Evolutionary conservation across 2,329 filamentous ascomycete genomes (phyloP), one percentile per base, ranked within the genome.

Genomic region (Calonectria honghensis): DNA sequence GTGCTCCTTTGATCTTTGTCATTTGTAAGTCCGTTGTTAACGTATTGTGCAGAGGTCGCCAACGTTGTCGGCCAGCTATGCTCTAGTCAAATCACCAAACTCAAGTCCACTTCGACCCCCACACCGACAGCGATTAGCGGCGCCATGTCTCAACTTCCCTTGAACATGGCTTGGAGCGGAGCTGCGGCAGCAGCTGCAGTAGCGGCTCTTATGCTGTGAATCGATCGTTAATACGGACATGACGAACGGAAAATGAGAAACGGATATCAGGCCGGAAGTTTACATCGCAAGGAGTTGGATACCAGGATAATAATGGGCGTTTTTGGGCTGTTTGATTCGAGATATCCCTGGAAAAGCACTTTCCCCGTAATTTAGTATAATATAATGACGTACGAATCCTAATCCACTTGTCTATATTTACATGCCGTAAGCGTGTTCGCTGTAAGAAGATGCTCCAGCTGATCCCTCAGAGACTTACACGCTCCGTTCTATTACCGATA

Each of bases 21-120:
- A 27, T 27, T 29, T 41, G 16, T 50, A 35, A 9, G 39, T 31
- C 27, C 61, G 14, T 20, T 9, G 57, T 59, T 59, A 7, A 65
- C 41, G 4, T 27, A 6, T 10, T 3, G 11, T 4, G n/a, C 24
- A 76, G 74, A 69, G 24, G 65, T 64, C 2, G 68, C 74, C 29
- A 32, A 45, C 16, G 41, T 70, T 41, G 71, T 77, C 18, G 70
- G 52, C 20, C 50, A 70, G 4, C 51, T 75, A 32, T 78, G 76
- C 51, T 41, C 52, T 6, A 37, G 54, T 1, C 66, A 76, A 57
- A 70, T 64, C 64, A 51, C 67, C 41, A 69, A 68, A 35, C 61
- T 66, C 24, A 48, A 35, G 32, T 18, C 74, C 35, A 52, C 70
- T 20, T 32, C 68, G 24, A 68, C 71, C 32, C 37, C 75, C 27